Base-by-base conservation (phyloP, 495 filamentous ascomycete genomes). In the Corynascus novoguineensis region DNA sequence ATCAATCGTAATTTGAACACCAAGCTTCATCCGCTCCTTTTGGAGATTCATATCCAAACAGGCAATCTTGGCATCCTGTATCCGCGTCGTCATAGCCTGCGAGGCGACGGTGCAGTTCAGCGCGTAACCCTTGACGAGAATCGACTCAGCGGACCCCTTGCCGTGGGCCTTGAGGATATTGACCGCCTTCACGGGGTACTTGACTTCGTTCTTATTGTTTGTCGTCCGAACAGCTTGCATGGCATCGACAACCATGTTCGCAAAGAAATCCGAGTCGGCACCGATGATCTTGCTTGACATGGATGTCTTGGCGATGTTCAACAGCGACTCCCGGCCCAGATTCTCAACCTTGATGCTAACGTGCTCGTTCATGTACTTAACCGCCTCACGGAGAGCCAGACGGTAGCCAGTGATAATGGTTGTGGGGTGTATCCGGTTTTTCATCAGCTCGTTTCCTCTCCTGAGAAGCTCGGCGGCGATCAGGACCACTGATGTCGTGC, bases 201-300 rank as follows among this genome's bases (percentile, higher is more conserved):
- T 99, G 64, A 82, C 73, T 70, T 99, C 93, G 71, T 80, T 83
- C 71, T 84, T 84, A 78, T 88, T 90, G 75, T 96, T 97, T 44
- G 84, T 88, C 31, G 86, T 84, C 80, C 95, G 96, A 61, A 99
- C 95, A 42, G 91, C 85, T 69, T 89, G 84, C 83, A 99, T 96
- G 55, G 92, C 93, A 73, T 97, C 92, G 51, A 97, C 95, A 22
- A 88, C 88, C 85, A 99, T 88, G 74, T 90, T 93, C 37, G 93
- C 85, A 65, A 97, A 99, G 80, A 99, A 99, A 47, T 95, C 90
- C 19, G 90, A 88, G 69, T 99, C 95, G 45, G 89, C 77, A 42
- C 93, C 95, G 68, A 99, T 97, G 69, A 99, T 90, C 76, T 99
- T 99, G 78, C 87, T 92, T 40, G 91, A 96, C 92, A 99, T 99